Evolutionary conservation across 2,329 filamentous ascomycete species (phyloP).

Genomic region (Fusarium hainanense): DNA sequence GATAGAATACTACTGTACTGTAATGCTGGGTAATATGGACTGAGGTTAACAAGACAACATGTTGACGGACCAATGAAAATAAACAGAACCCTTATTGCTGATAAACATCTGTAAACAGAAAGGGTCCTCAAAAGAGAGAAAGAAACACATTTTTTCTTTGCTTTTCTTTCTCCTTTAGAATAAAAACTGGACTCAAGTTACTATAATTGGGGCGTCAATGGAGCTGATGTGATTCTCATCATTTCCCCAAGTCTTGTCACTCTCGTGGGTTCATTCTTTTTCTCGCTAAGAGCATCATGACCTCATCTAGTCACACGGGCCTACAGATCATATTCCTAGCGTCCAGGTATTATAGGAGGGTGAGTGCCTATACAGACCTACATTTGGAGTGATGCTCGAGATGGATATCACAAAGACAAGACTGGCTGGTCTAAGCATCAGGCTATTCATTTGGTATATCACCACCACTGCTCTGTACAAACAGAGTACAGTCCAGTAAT

Average conservation of each 20-base stretch:
- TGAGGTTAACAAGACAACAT: neutral
- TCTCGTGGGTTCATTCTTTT: slow-evolving; percentile 8
- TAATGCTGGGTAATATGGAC: neutral
- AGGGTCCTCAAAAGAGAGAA: neutral
- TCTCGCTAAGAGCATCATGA: slow-evolving; percentile 35
- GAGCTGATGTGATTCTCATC: slow-evolving; percentile 31
- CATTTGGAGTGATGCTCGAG: neutral
- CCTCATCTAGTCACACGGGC: slow-evolving; percentile 31
- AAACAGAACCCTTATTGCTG: neutral
- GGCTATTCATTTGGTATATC: neutral
- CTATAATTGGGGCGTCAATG: slow-evolving; percentile 8
- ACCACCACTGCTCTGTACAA: neutral
- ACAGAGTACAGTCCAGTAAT: neutral
- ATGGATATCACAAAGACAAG: neutral
- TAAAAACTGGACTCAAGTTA: slow-evolving; percentile 7
- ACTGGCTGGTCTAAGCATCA: neutral
- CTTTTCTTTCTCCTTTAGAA: neutral
- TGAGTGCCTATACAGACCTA: neutral
- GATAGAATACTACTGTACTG: neutral
- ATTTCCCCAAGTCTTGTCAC: slow-evolving; percentile 12
- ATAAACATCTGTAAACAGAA: neutral
- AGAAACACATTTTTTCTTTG: neutral
- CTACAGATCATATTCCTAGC: neutral
- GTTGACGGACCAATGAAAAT: neutral
- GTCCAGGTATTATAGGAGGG: neutral